Evolutionary conservation across 805 yeast species (phyloP).

Genomic region (Martiniozyma abietophila): DNA sequence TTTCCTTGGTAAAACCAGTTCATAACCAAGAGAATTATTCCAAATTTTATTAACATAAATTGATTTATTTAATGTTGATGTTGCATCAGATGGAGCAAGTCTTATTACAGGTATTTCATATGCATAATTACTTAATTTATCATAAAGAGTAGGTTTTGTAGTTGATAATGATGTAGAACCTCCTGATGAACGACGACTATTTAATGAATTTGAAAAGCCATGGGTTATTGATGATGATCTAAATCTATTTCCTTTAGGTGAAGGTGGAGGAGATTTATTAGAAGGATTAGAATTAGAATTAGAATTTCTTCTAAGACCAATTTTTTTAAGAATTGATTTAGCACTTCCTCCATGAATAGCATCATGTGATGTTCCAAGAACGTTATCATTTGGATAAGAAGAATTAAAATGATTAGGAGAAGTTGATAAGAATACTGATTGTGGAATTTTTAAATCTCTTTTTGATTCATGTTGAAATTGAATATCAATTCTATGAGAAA

Average conservation of each 20-base stretch:
- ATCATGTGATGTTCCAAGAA: neutral
- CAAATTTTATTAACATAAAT: constrained; percentile 67
- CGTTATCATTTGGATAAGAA: constrained; percentile 13
- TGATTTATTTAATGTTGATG: constrained; percentile 58
- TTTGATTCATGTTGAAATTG: constrained; percentile 28
- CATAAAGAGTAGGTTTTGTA: neutral
- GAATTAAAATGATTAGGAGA: constrained; percentile 24
- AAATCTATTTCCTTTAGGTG: constrained; percentile 3
- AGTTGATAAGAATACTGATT: constrained; percentile 26
- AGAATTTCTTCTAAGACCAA: constrained; percentile 16
- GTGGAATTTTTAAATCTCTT: constrained; percentile 22
- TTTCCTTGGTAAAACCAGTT: constrained; percentile 62
- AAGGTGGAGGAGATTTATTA: constrained; percentile 9
- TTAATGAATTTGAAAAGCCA: neutral
- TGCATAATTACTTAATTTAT: constrained; percentile 26
- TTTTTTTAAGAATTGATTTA: constrained; percentile 16
- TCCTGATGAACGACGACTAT: constrained; percentile 4
- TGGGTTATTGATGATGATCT: constrained; percentile 2
- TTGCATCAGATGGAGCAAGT: constrained; percentile 48
- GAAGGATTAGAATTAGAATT: constrained; percentile 7
- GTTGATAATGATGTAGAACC: too few relatives aligned
- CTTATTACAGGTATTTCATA: constrained; percentile 39
- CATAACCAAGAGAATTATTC: constrained; percentile 64
- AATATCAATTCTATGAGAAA: constrained; percentile 34
- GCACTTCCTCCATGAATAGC: constrained; percentile 6